Base-by-base conservation (phyloP, 2,329 filamentous ascomycete species). In the Penicillium decumbens region DNA sequence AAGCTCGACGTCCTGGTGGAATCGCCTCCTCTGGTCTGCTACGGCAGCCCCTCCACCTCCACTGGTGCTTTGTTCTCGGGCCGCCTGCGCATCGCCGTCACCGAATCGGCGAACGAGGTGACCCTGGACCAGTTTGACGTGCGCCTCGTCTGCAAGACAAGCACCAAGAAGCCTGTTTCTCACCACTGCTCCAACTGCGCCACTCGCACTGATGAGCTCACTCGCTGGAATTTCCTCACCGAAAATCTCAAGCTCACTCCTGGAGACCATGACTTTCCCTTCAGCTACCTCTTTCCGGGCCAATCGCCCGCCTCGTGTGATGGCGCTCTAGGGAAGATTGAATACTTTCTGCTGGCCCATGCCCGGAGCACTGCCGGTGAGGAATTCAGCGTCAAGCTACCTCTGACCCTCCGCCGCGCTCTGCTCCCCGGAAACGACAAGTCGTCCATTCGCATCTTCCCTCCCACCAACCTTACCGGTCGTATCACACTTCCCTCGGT, bases 401-500 rank as follows among this genome's bases (percentile, higher is more conserved):
- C 80, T 8, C 76, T 97, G 39, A 77, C 84, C 47, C 80, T 97
- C 59, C 85, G 85, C 73, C 88, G 92, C 54, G 87, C 90, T 29
- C 81, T 97, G 24, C 79, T 86, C 45, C 82, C 88, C 2, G 87
- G 89, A 42, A 78, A 81, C 45, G 89, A 95, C 53, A 92, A 95
- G 72, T 85, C 91, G 72, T 95, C 88, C 13, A 84, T 95, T 55
- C 89, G 92, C 64, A 88, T 97, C 65, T 98, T 98, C 73, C 93
- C 92, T 41, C 92, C 93, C 0, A 98, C 93, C 59, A 93, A 95
- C 72, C 85, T 98, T 63, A 91, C 89, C 58, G 88, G 89, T 50
- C 85, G 84, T 64, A 87, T 93, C 55, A 84, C 89, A 62, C 85
- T 95, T 56, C 86, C 86, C 41, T 83, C 88, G 32, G 82, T 95